Conservation (phyloP, 192 early-diverging fungal genomes). For the Spizellomyces sp. region DNA sequence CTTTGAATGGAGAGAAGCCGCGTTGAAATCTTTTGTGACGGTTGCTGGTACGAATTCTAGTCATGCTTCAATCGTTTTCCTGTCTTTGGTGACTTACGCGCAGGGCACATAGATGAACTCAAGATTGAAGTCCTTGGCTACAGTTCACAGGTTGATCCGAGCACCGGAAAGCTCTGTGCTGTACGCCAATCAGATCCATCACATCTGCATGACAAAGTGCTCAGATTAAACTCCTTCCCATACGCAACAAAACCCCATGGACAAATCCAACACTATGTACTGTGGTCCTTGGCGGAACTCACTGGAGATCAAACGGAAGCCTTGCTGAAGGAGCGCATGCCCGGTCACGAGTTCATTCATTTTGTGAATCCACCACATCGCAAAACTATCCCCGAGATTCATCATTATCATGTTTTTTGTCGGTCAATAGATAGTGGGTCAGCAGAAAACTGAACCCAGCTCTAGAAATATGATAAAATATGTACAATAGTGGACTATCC, state of each 20-base stretch:
- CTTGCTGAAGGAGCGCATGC: conserved; percentile 13
- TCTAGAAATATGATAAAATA: too few species aligned
- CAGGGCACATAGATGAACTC: conserved; percentile 12
- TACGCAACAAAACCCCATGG: conserved; percentile 21
- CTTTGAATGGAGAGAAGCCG: conserved; percentile 23
- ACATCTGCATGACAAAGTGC: conserved; percentile 12
- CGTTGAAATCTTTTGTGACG: conserved; percentile 2
- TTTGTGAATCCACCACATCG: conserved; percentile 31
- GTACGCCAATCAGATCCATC: neutral
- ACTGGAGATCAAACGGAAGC: conserved; percentile 3
- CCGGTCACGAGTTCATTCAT: conserved; percentile 26
- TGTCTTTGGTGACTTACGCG: neutral
- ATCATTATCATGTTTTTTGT: conserved; percentile 19
- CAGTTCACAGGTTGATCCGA: neutral
- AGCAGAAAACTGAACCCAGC: too few species aligned
- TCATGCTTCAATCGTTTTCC: neutral
- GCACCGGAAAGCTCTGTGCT: conserved; percentile 4
- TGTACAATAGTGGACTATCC: too few species aligned
- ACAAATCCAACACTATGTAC: conserved; percentile 28
- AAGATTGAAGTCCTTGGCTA: conserved; percentile 14
- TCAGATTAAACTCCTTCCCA: conserved; percentile 29
- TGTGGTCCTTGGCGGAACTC: conserved; percentile 34
- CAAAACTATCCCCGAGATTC: conserved; percentile 36
- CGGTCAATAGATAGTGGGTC: neutral
- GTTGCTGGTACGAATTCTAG: conserved; percentile 1